Percentiles rank a stretch among this genome's conserved stretches.
Evolutionary conservation across 2,329 filamentous ascomycete species (phyloP).

Genomic region (Domatiomyces catenatus): DNA sequence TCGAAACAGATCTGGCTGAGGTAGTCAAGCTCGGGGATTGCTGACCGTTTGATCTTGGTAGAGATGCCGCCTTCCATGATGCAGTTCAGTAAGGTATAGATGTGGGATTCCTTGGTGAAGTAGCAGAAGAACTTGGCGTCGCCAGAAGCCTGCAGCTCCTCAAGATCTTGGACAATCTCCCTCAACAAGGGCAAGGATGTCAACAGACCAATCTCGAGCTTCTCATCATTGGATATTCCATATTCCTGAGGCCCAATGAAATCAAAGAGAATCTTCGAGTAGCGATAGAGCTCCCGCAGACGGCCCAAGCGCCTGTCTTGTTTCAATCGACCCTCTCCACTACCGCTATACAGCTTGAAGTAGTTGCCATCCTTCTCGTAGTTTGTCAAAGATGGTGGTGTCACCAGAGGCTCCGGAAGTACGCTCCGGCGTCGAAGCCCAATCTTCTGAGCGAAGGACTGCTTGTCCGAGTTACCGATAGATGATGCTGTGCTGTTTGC

Average conservation of each 20-base stretch:
- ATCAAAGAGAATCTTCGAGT: slow-evolving; percentile 91
- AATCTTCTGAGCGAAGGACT: slow-evolving; percentile 25
- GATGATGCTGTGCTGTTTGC: slow-evolving; percentile 9
- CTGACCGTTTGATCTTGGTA: slow-evolving; percentile 88
- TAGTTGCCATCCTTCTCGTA: slow-evolving; percentile 53
- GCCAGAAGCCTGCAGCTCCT: slow-evolving; percentile 89
- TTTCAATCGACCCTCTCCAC: slow-evolving; percentile 59
- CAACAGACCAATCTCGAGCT: slow-evolving; percentile 92
- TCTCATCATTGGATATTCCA: slow-evolving; percentile 86
- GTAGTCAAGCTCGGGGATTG: slow-evolving; percentile 94
- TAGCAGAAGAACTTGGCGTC: slow-evolving; percentile 96
- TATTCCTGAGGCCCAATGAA: slow-evolving; percentile 98
- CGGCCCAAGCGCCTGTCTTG: slow-evolving; percentile 73
- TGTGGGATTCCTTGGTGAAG: slow-evolving; percentile 98
- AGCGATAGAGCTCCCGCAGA: slow-evolving; percentile 77
- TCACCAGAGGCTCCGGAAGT: slow-evolving; percentile 25
- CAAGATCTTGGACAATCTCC: slow-evolving; percentile 91
- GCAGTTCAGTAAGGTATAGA: slow-evolving; percentile 94
- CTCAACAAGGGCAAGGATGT: slow-evolving; percentile 87
- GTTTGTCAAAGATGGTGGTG: slow-evolving; percentile 35
- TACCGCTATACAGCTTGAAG: slow-evolving; percentile 77
- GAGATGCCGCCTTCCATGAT: slow-evolving; percentile 93
- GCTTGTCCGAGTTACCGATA: slow-evolving; percentile 17
- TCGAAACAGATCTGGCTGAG: slow-evolving; percentile 96
- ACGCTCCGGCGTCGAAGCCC: slow-evolving; percentile 40